A percentile compares a stretch with the other conserved stretches of the same genome.
phyloP scores from a whole-genome alignment of 805 yeast species.

The Metschnikowia picachoensis region DNA sequence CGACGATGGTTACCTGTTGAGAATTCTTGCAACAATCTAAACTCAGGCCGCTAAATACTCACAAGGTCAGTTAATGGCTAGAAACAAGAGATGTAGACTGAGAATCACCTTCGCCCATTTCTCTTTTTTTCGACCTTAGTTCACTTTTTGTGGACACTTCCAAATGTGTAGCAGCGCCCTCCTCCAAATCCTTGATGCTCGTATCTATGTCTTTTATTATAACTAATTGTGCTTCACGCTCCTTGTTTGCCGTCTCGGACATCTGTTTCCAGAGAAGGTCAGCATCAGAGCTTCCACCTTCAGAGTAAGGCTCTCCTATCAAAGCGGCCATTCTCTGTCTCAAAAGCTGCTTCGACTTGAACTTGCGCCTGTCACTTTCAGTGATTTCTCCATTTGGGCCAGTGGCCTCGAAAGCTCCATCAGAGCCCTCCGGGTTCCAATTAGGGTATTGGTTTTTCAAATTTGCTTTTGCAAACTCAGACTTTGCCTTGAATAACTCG shows the following conservation, averaged over 20 bases:
- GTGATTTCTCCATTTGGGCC: conserved; percentile 88
- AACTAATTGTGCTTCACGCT: conserved; percentile 51
- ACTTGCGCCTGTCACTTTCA: conserved; percentile 76
- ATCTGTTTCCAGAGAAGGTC: conserved; percentile 54
- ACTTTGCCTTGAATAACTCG: conserved; percentile 62
- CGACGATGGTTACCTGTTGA: no score
- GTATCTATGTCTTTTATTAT: conserved; percentile 69
- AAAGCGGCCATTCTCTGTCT: conserved; percentile 89
- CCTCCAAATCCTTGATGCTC: conserved; percentile 62
- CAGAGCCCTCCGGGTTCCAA: conserved; percentile 38
- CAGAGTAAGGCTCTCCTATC: conserved; percentile 65
- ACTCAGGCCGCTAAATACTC: no score
- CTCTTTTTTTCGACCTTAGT: conserved; percentile 69
- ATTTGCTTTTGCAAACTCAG: conserved; percentile 56
- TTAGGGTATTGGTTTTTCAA: conserved; percentile 64
- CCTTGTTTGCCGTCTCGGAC: conserved; percentile 46
- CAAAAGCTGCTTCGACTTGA: conserved; percentile 72
- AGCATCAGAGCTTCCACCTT: conserved; percentile 48
- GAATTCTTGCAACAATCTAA: no score
- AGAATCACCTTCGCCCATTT: conserved; percentile 75
- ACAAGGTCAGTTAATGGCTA: no score
- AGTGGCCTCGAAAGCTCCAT: conserved; percentile 57
- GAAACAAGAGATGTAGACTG: no score
- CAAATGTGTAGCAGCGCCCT: conserved; percentile 42
- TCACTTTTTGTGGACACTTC: conserved; percentile 41